Evolutionary conservation across 2,329 filamentous ascomycete species (phyloP).

Genomic region (Cercospora sesami): DNA sequence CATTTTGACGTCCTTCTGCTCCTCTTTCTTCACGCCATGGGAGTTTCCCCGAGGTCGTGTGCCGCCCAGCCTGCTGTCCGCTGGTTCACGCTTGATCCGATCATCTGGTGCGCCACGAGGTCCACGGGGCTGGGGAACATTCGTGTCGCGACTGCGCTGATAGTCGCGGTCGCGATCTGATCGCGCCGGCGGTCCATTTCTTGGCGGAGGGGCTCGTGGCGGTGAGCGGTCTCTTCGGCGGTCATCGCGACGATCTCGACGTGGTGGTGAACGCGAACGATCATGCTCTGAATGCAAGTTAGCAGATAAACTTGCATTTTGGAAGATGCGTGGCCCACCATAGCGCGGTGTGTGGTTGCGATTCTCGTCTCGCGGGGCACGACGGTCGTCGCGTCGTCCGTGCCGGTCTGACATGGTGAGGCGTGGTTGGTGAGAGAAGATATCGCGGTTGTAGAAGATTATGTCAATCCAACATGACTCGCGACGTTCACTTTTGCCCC

Average conservation of each 20-base stretch:
- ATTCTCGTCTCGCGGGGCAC: slow-evolving; percentile 30
- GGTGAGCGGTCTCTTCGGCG: slow-evolving; percentile 20
- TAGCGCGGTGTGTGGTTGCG: slow-evolving; percentile 32
- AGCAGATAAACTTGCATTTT: slow-evolving; percentile 11
- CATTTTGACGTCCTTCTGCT: slow-evolving; percentile 27
- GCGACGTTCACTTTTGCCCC: not conserved
- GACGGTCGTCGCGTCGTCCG: slow-evolving; percentile 30
- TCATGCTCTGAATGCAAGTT: slow-evolving; percentile 31
- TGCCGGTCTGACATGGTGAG: slow-evolving; percentile 29
- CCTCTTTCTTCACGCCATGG: slow-evolving; percentile 12
- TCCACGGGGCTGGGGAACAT: slow-evolving; percentile 13
- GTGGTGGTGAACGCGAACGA: slow-evolving; percentile 36
- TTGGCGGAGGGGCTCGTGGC: not conserved
- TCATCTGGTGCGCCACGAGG: slow-evolving; percentile 21
- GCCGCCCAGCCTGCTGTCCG: slow-evolving; percentile 10
- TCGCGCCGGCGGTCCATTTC: slow-evolving; percentile 23
- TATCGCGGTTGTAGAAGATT: slow-evolving; percentile 1
- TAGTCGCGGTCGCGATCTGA: slow-evolving; percentile 29
- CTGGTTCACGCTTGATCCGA: slow-evolving; percentile 16
- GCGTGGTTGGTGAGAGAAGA: slow-evolving; percentile 14
- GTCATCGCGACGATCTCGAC: slow-evolving; percentile 35
- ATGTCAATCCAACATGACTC: not conserved
- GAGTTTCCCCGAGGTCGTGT: slow-evolving; percentile 7
- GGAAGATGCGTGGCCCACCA: slow-evolving; percentile 21
- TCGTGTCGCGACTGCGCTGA: slow-evolving; percentile 18